Conservation (phyloP, 768 basidiomycete species). For the Hirschioporus abietinus region DNA sequence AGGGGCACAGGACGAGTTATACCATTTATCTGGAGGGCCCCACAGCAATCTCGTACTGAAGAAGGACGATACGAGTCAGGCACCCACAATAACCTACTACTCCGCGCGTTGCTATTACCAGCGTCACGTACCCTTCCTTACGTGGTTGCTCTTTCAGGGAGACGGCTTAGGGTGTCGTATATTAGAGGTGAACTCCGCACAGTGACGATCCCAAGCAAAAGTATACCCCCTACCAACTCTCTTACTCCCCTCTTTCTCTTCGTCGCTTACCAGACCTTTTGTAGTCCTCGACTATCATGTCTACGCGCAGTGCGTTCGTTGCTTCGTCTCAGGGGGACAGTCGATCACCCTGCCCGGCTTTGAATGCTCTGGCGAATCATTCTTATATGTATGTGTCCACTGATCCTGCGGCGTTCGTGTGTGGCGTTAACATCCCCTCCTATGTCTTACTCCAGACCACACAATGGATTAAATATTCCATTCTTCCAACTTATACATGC, state of each 20-base stretch:
- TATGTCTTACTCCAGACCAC: constrained; percentile 13
- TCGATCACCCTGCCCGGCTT: constrained; percentile 44
- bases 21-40: neutral
- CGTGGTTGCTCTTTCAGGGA: neutral
- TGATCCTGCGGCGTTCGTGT: neutral
- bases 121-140: neutral
- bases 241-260: neutral
- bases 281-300: neutral
- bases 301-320: constrained; percentile 9
- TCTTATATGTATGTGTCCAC: constrained; percentile 37
- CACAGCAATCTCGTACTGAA: neutral
- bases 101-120: neutral
- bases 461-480: constrained; percentile 17
- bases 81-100: neutral
- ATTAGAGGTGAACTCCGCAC: neutral
- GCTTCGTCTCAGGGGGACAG: constrained; percentile 11
- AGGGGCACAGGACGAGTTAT: neutral
- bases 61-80: neutral
- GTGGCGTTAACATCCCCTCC: neutral
- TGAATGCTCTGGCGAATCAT: constrained; percentile 55
- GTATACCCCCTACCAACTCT: neutral
- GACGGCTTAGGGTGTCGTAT: neutral
- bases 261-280: neutral
- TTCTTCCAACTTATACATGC: constrained; percentile 13
- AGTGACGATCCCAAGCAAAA: neutral